A percentile compares a stretch with the other conserved stretches of the same genome.
phyloP scores from a whole-genome alignment of 2,329 filamentous ascomycete genomes.

The Aspergillus alliaceus region DNA sequence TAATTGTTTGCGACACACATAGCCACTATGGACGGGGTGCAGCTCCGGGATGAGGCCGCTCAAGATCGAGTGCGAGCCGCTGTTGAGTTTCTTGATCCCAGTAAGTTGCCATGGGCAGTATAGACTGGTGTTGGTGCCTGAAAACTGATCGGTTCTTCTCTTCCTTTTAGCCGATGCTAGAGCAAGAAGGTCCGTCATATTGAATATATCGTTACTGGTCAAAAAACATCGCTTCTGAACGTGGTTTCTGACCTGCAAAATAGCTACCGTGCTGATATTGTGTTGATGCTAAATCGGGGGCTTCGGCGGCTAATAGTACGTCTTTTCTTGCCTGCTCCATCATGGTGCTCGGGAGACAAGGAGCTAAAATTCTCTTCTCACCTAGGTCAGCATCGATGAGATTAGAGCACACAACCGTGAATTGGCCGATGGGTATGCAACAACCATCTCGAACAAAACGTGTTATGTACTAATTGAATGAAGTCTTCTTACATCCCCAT shows the following conservation, averaged over 20 bases:
- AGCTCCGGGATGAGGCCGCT: slow-evolving; percentile 81
- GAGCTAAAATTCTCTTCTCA: slow-evolving; percentile 10
- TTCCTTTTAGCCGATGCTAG: slow-evolving; percentile 53
- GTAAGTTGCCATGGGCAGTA: slow-evolving; percentile 53
- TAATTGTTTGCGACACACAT: slow-evolving; percentile 13
- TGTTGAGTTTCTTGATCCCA: slow-evolving; percentile 91
- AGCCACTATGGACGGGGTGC: slow-evolving; percentile 65
- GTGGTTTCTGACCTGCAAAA: slow-evolving; percentile 30
- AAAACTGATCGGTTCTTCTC: slow-evolving; percentile 14
- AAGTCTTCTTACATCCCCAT: slow-evolving; percentile 75
- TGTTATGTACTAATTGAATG: slow-evolving; percentile 12
- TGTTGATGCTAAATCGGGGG: slow-evolving; percentile 68
- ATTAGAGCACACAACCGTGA: slow-evolving; percentile 83
- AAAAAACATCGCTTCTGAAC: neutral
- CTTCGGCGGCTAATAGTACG: slow-evolving; percentile 57
- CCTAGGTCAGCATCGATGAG: slow-evolving; percentile 77
- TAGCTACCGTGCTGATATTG: slow-evolving; percentile 88
- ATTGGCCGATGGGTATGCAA: slow-evolving; percentile 65
- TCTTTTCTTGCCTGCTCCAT: slow-evolving; percentile 1
- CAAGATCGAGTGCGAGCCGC: slow-evolving; percentile 81
- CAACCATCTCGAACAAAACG: neutral
- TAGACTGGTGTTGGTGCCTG: neutral
- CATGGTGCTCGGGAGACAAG: neutral
- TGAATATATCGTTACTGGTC: neutral
- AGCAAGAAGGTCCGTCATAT: slow-evolving; percentile 50